A percentile compares a stretch with the other conserved stretches of the same genome.
Evolutionary conservation across 768 basidiomycete species (phyloP).

Genomic region (Mycena sanguinolenta): DNA sequence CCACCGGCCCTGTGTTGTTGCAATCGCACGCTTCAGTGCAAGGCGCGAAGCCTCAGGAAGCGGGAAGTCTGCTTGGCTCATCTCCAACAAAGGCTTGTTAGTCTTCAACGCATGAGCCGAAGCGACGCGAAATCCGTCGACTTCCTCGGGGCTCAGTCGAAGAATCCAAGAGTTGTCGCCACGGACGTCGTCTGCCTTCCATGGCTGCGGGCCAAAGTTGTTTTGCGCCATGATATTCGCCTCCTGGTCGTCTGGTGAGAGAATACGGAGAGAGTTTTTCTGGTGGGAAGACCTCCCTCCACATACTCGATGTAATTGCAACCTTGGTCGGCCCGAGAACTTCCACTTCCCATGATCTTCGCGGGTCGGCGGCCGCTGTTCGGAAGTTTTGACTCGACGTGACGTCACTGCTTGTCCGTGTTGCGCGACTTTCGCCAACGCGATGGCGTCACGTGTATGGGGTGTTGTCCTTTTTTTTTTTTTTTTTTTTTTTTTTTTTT

Average conservation of each 20-base stretch:
- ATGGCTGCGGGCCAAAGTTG: not conserved
- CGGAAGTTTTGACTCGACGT: no score
- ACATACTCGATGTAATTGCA: not conserved
- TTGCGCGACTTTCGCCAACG: no score
- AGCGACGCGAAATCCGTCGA: slow-evolving; percentile 17
- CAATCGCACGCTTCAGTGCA: slow-evolving; percentile 16
- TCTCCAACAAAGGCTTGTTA: slow-evolving; percentile 13
- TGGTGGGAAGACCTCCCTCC: not conserved
- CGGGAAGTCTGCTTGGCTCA: slow-evolving; percentile 21
- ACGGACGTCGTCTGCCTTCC: slow-evolving; percentile 21
- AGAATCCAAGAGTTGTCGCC: slow-evolving; percentile 21
- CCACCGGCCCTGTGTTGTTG: slow-evolving; percentile 19
- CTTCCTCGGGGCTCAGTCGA: slow-evolving; percentile 12
- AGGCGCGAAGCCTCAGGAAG: slow-evolving; percentile 11
- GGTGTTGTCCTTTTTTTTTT: no score
- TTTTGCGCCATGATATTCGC: not conserved
- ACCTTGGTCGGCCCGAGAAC: not conserved
- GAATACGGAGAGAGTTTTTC: no score
- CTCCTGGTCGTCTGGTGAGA: not conserved
- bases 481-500: no score
- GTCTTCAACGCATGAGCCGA: slow-evolving; percentile 13
- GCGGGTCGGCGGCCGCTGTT: not conserved
- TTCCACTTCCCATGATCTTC: not conserved
- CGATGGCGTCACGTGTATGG: no score
- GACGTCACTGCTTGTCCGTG: no score